A percentile compares a stretch with the other conserved stretches of the same genome.
phyloP scores from a whole-genome alignment of 176 grass and related monocot species.

The Poa pratensis region DNA sequence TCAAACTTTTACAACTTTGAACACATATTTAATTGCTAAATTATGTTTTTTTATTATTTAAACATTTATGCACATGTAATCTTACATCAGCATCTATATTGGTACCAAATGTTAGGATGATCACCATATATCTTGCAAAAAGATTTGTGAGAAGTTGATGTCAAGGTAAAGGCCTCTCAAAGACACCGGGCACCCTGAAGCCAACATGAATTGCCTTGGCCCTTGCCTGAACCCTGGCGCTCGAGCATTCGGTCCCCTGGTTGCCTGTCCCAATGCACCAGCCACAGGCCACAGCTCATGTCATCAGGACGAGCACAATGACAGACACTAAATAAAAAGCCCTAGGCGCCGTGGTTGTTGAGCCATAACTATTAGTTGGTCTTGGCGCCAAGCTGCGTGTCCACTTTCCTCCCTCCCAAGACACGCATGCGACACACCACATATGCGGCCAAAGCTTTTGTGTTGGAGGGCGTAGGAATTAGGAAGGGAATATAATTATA shows the following conservation, averaged over 20 bases:
- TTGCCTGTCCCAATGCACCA: constrained; percentile 4
- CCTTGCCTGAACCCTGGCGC: background rate
- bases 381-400: background rate
- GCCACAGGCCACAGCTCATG: background rate
- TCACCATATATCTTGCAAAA: too few relatives aligned
- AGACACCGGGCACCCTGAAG: background rate
- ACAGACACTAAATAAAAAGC: background rate
- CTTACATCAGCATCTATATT: too few relatives aligned
- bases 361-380: constrained; percentile 43
- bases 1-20: too few relatives aligned
- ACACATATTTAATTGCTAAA: too few relatives aligned
- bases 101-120: too few relatives aligned
- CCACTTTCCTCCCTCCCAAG: too few relatives aligned
- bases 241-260: background rate
- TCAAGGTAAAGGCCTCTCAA: background rate
- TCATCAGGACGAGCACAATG: background rate
- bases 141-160: too few relatives aligned
- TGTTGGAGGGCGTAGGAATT: constrained; percentile 1
- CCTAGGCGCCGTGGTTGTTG: constrained; percentile 28
- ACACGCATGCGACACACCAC: too few relatives aligned
- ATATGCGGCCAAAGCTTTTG: constrained; percentile 7
- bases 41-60: too few relatives aligned
- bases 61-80: too few relatives aligned
- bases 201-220: constrained; percentile 21
- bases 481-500: background rate